Evolutionary conservation across 2,329 filamentous ascomycete species (phyloP).

Genomic region (Fusarium clavum): DNA sequence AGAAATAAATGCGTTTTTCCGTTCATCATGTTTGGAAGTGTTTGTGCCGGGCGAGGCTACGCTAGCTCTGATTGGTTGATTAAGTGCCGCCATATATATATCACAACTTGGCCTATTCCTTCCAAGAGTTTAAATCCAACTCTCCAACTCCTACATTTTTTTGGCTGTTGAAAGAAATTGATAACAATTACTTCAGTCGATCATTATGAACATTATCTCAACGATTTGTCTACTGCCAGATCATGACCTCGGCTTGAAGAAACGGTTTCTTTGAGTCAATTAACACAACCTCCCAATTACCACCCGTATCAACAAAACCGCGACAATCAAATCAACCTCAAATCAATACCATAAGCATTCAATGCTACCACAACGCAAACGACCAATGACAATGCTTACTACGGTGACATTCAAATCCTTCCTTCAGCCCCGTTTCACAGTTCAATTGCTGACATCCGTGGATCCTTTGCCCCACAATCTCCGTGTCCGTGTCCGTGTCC

Average conservation of each 20-base stretch:
- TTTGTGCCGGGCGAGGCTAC: accelerated
- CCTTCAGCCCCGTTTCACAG: slow-evolving; percentile 9
- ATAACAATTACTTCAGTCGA: too few relatives aligned
- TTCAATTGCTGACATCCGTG: slow-evolving; percentile 12
- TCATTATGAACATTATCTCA: too few relatives aligned
- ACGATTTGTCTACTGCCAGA: too few relatives aligned
- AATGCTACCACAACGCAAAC: neutral
- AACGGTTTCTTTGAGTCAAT: too few relatives aligned
- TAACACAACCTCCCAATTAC: neutral
- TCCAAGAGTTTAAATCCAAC: too few relatives aligned
- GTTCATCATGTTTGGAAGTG: accelerated
- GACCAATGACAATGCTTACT: neutral
- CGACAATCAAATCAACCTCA: neutral
- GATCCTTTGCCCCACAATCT: slow-evolving; percentile 9
- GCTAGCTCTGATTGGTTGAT: neutral
- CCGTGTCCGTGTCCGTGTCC: slow-evolving; percentile 40
- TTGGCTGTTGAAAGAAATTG: too few relatives aligned
- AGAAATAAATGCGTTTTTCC: accelerated
- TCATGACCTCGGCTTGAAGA: too few relatives aligned
- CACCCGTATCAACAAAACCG: too few relatives aligned
- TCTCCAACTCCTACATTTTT: too few relatives aligned
- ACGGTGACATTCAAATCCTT: neutral
- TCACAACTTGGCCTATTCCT: too few relatives aligned
- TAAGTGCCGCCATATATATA: neutral
- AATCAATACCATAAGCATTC: too few relatives aligned